Evolutionary conservation across 768 basidiomycete genomes (phyloP), one percentile per base, ranked within the genome.

Genomic region (Piloderma croceum): DNA sequence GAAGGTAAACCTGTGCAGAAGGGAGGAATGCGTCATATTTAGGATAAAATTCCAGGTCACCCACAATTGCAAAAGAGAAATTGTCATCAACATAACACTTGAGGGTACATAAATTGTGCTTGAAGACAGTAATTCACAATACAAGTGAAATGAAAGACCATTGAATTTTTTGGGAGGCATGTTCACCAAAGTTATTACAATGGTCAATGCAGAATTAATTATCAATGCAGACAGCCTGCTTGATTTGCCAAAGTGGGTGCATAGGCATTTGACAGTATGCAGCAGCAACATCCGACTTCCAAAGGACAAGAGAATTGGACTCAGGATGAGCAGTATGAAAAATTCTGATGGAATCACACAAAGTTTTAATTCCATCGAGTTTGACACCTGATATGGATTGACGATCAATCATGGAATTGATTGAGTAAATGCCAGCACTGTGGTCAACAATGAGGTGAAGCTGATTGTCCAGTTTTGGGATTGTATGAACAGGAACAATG

Each of bases 281-380:
- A 17, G 41, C 34, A 0, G 50, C 35, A 5, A 61, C 48, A 35
- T 61, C 55, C 1, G 60, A 51, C 36, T 56, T 61, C 42, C 44
- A 60, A 0, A 58, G 12, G 7, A 48, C 31, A 2, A 51, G 39
- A 7, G 10, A 3, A 7, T 39, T 25, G n/a, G n/a, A n/a, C 7
- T 13, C n/a, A 7, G 42, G 34, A 37, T n/a, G n/a, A n/a, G n/a
- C n/a, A n/a, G n/a, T n/a, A n/a, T n/a, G n/a, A n/a, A 42, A 42
- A 7, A 17, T 37, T 6, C 54, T 43, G n/a, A 61, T 24, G 7
- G 40, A 42, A 17, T 48, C 34, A 5, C 62, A 62, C 0, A 69
- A 48, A 13, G 63, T 47, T 3, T 60, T 49, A 2, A 71, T 38
- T 23, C 52, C 63, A 48, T 72, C 64, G 5, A 71, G 49, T 0